These are phyloP conservation scores for Chalaropsis ovoidea DNA, from an alignment of 2,329 filamentous ascomycete genomes.

Conservation along the genomic window DNA sequence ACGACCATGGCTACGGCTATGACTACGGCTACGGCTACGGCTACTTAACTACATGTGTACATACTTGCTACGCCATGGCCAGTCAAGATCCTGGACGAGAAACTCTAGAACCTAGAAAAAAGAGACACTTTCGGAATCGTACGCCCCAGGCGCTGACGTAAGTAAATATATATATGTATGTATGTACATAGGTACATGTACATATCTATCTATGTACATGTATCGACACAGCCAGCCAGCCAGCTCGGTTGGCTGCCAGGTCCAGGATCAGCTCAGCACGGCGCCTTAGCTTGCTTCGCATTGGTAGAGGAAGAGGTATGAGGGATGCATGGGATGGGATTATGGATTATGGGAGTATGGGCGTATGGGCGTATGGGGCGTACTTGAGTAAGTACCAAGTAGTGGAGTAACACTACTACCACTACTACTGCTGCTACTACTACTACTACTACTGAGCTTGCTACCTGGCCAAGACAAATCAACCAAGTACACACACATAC, in stretches of 20 bases:
- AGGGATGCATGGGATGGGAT: slow-evolving; percentile 1
- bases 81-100: slow-evolving; percentile 7
- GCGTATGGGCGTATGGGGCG: too few relatives aligned
- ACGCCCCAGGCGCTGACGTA: too few relatives aligned
- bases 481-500: neutral
- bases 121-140: slow-evolving; percentile 12
- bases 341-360: too few relatives aligned
- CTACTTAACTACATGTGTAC: too few relatives aligned
- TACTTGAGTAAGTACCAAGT: slow-evolving; percentile 6
- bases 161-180: neutral
- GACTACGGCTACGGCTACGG: too few relatives aligned
- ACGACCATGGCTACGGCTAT: neutral
- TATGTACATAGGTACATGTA: neutral
- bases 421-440: too few relatives aligned
- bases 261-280: slow-evolving; percentile 9
- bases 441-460: too few relatives aligned
- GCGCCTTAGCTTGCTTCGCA: slow-evolving; percentile 10
- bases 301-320: slow-evolving; percentile 1
- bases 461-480: neutral
- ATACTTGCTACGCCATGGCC: neutral
- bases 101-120: slow-evolving; percentile 3
- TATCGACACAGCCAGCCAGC: neutral
- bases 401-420: too few relatives aligned
- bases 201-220: neutral
- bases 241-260: neutral